Evolutionary conservation across 176 grass and related monocot genomes (phyloP).

Genomic region (Oryza meridionalis): DNA sequence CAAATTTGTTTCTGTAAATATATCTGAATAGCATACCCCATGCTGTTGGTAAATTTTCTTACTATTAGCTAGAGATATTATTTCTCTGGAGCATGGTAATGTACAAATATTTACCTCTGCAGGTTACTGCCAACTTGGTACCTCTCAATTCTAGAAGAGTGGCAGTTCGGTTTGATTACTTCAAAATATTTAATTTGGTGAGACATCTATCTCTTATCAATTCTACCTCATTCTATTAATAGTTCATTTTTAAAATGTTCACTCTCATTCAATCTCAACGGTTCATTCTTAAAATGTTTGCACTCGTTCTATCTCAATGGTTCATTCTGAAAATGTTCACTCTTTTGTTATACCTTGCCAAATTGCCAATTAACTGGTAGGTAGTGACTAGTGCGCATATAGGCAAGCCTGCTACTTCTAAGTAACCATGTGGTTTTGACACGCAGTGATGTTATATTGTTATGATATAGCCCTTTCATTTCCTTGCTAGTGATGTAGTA

Average conservation of each 20-base stretch:
- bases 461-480: background rate
- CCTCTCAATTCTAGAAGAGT: constrained; percentile 76
- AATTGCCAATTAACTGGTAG: background rate
- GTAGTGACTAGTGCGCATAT: background rate
- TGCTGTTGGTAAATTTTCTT: background rate
- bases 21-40: background rate
- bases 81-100: constrained; percentile 32
- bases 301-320: background rate
- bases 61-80: background rate
- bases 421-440: background rate
- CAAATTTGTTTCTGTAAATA: background rate
- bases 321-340: background rate
- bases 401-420: background rate
- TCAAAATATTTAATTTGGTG: constrained; percentile 98
- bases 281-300: background rate
- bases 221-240: background rate
- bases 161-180: constrained; percentile 76
- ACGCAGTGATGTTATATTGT: background rate
- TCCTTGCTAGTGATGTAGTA: background rate
- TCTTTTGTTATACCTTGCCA: background rate
- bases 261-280: background rate
- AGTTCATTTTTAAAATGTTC: constrained; percentile 1
- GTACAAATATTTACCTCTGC: constrained; percentile 50
- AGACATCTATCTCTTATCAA: constrained; percentile 38
- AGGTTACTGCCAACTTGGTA: constrained; percentile 89